phyloP scores from a whole-genome alignment of 208 protist species.

The Paratrypanosoma confusum region DNA sequence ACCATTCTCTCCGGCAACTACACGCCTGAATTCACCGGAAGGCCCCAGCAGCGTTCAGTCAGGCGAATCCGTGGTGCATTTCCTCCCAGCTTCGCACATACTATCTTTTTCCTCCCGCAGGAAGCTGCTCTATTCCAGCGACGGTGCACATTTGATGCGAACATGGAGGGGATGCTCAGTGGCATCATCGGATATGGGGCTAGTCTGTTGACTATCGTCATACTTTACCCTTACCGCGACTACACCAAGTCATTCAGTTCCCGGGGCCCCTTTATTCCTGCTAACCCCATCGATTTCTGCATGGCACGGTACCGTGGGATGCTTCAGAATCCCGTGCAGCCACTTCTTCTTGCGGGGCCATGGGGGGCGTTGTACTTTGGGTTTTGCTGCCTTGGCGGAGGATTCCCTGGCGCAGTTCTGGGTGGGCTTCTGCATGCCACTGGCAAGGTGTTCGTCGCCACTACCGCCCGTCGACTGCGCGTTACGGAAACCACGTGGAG shows the following conservation, averaged over 20 bases:
- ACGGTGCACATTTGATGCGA: no score
- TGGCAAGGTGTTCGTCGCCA: constrained; percentile 55
- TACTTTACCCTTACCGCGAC: constrained; percentile 79
- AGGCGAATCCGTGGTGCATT: no score
- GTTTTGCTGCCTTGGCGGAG: constrained; percentile 46
- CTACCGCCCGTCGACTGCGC: constrained; percentile 49
- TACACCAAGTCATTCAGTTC: constrained; percentile 52
- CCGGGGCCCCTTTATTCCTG: constrained; percentile 1
- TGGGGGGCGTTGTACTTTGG: constrained; percentile 61
- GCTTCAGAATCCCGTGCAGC: constrained; percentile 63
- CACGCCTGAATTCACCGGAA: no score
- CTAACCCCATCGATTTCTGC: constrained; percentile 30
- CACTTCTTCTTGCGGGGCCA: constrained; percentile 55
- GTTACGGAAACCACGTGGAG: constrained; percentile 37
- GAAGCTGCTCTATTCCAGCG: no score
- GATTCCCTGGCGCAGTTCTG: constrained; percentile 31
- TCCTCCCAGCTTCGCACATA: no score
- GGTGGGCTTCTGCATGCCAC: constrained; percentile 46
- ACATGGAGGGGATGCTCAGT: constrained; percentile 26
- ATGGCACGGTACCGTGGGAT: constrained; percentile 69
- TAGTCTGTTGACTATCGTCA: constrained; percentile 43
- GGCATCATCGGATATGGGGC: constrained; percentile 48
- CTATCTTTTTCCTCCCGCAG: no score
- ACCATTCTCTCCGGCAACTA: no score
- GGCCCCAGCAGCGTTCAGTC: no score